Evolutionary conservation across 106 monocot genomes (phyloP).

Genomic region (Cymbidium sinense): DNA sequence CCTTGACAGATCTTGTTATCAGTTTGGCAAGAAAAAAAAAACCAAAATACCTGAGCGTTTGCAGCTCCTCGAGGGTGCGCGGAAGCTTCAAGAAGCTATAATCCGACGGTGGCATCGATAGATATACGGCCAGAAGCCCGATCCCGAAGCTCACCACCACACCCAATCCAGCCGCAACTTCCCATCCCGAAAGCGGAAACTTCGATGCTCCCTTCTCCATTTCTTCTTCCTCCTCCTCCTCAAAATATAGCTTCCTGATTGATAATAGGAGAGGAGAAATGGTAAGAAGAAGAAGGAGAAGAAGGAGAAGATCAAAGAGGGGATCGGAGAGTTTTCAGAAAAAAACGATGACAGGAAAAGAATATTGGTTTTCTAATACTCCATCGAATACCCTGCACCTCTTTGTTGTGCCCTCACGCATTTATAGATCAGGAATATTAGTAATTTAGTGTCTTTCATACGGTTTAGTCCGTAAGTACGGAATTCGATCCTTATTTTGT

Average conservation of each 20-base stretch:
- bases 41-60: conserved; percentile 48
- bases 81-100: conserved; percentile 97
- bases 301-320: background rate
- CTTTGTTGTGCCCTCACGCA: background rate
- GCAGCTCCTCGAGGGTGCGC: conserved; percentile 68
- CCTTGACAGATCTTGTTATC: background rate
- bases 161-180: conserved; percentile 39
- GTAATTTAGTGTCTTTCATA: background rate
- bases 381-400: background rate
- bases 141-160: conserved; percentile 42
- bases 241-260: conserved; percentile 17
- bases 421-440: background rate
- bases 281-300: background rate
- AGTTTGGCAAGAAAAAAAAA: background rate
- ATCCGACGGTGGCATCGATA: conserved; percentile 83
- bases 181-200: conserved; percentile 47
- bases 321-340: background rate
- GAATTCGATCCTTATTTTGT: background rate
- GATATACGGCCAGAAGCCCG: conserved; percentile 65
- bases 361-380: background rate
- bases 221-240: background rate
- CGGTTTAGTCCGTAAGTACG: background rate
- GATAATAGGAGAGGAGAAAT: background rate
- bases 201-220: conserved; percentile 24
- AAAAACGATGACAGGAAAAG: background rate